These are phyloP conservation scores for Pyrenochaeta sp. DNA, from an alignment of 2,329 filamentous ascomycete genomes.

Conservation along the genomic window DNA sequence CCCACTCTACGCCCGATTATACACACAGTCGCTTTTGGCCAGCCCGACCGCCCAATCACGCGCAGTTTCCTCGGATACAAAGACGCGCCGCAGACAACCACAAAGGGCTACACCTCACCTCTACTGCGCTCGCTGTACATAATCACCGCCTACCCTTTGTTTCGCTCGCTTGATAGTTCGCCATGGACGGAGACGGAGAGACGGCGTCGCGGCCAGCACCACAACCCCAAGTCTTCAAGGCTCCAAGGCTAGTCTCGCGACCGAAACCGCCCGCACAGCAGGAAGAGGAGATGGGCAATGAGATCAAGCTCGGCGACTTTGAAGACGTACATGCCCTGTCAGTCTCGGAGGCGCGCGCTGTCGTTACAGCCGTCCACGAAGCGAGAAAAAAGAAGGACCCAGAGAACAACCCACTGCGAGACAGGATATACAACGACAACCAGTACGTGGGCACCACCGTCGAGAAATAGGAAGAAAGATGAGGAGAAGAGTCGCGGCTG, in stretches of 20 bases:
- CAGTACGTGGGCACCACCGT: conserved; percentile 34
- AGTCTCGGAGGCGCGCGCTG: conserved; percentile 87
- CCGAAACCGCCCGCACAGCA: conserved; percentile 71
- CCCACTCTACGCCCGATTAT: not conserved
- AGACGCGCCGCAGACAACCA: not conserved
- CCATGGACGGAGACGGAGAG: conserved; percentile 45
- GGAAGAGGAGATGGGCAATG: conserved; percentile 86
- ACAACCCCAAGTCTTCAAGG: conserved; percentile 37
- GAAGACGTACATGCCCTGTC: conserved; percentile 90
- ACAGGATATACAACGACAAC: conserved; percentile 72
- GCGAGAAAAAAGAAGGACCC: conserved; percentile 77
- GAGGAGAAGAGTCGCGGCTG: conserved; percentile 6
- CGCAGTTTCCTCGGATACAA: not conserved
- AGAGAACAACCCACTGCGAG: conserved; percentile 73
- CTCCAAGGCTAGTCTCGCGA: conserved; percentile 47
- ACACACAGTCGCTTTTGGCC: conserved; percentile 3
- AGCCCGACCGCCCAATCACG: not conserved
- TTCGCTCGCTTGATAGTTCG: not conserved
- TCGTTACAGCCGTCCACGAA: conserved; percentile 87
- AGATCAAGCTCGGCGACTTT: conserved; percentile 91
- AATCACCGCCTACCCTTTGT: conserved; percentile 3
- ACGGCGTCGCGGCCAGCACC: conserved; percentile 22
- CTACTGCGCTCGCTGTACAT: not conserved
- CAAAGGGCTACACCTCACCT: conserved; percentile 5
- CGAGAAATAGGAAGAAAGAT: conserved; percentile 10